Conservation (phyloP, 108 stramenopile genomes). For the Skeletonema tropicum region DNA sequence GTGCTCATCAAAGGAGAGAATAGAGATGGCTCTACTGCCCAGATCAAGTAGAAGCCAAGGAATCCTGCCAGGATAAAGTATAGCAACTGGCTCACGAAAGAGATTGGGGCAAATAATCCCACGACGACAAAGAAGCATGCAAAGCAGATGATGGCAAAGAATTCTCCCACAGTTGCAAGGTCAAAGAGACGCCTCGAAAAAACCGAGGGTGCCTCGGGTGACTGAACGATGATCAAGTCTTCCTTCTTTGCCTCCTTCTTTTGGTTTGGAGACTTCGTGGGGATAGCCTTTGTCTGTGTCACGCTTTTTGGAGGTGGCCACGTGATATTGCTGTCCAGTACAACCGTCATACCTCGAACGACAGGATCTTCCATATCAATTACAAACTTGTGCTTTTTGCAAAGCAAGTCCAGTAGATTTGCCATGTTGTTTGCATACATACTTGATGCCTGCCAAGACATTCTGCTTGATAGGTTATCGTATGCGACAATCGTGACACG, state of each 20-base stretch:
- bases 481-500: slow-evolving; percentile 85
- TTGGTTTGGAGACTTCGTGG: not conserved
- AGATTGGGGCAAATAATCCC: slow-evolving; percentile 49
- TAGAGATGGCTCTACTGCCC: slow-evolving; percentile 81
- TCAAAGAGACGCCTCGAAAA: slow-evolving; percentile 60
- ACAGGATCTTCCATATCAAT: slow-evolving; percentile 77
- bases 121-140: slow-evolving; percentile 54
- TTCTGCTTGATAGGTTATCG: slow-evolving; percentile 74
- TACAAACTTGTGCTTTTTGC: slow-evolving; percentile 47
- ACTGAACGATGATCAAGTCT: not conserved
- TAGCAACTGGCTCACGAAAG: slow-evolving; percentile 52
- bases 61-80: slow-evolving; percentile 79
- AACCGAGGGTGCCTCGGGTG: slow-evolving; percentile 35
- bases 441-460: slow-evolving; percentile 80
- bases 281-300: slow-evolving; percentile 33
- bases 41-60: slow-evolving; percentile 78
- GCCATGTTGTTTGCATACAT: slow-evolving; percentile 90
- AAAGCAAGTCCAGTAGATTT: slow-evolving; percentile 77
- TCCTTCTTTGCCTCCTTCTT: slow-evolving; percentile 3
- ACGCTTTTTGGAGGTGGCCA: slow-evolving; percentile 78
- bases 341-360: slow-evolving; percentile 67
- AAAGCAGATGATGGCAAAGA: slow-evolving; percentile 16
- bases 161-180: slow-evolving; percentile 55
- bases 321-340: slow-evolving; percentile 51
- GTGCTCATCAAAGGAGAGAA: slow-evolving; percentile 91